A percentile compares a stretch with the other conserved stretches of the same genome.
Evolutionary conservation across 768 basidiomycete genomes (phyloP).

Genomic region (Russula sp.): DNA sequence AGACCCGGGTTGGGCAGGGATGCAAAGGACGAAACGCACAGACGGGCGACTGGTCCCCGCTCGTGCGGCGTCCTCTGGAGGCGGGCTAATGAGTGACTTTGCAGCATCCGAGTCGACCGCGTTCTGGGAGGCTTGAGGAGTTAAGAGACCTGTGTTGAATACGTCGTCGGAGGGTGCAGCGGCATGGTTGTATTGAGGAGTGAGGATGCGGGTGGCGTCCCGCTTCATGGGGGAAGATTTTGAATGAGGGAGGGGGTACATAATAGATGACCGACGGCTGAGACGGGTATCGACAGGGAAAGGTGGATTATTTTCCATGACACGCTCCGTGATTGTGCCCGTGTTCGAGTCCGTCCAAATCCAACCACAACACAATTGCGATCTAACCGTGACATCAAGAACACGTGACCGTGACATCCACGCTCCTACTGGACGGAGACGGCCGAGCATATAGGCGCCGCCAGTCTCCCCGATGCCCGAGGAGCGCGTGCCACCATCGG

Average conservation of each 20-base stretch:
- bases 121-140: constrained; percentile 18
- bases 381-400: no score
- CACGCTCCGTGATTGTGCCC: no score
- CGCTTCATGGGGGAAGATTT: constrained; percentile 21
- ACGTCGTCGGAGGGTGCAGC: neutral
- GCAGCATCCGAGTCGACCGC: constrained; percentile 16
- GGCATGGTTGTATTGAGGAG: constrained; percentile 11
- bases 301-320: constrained; percentile 22
- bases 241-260: constrained; percentile 2
- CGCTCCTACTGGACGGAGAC: no score
- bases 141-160: constrained; percentile 19
- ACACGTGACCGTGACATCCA: no score
- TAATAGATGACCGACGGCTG: neutral
- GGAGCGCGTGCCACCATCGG: no score
- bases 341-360: no score
- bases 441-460: no score
- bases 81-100: constrained; percentile 22
- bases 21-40: constrained; percentile 7
- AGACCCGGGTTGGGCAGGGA: constrained; percentile 15
- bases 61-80: constrained; percentile 17
- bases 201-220: constrained; percentile 8
- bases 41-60: constrained; percentile 1
- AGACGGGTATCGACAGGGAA: neutral
- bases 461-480: no score
- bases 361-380: neutral